These are phyloP conservation scores for Solanum ossicruentum DNA, from an alignment of 257 asterid genomes.

Conservation along the genomic window DNA sequence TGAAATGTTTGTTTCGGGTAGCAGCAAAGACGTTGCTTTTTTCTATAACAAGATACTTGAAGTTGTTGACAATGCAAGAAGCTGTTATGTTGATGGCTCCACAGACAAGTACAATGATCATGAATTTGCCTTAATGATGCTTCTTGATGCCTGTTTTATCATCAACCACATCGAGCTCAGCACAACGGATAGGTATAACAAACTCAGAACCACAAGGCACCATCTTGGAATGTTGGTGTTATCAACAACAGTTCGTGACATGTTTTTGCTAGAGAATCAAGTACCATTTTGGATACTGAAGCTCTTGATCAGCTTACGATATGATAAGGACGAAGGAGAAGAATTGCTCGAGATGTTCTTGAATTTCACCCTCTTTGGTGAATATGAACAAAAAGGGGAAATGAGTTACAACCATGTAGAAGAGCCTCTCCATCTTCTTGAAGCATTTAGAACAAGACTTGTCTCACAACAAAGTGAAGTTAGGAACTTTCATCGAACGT, in stretches of 20 bases:
- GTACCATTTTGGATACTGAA: neutral
- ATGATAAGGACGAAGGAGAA: neutral
- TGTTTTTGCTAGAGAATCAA: neutral
- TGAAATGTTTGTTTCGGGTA: neutral
- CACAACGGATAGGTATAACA: neutral
- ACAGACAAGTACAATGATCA: neutral
- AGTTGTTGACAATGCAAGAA: neutral
- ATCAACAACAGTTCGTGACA: neutral
- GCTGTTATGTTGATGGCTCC: neutral
- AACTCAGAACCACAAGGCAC: neutral
- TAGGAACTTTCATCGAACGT: neutral
- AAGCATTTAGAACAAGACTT: neutral
- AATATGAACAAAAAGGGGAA: neutral
- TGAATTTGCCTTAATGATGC: neutral
- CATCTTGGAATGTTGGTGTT: neutral
- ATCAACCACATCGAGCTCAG: neutral
- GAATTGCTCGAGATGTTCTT: neutral
- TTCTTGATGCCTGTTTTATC: neutral
- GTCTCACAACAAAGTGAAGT: neutral
- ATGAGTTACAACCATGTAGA: neutral
- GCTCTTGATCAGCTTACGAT: neutral
- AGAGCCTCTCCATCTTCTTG: neutral
- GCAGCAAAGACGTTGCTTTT: neutral
- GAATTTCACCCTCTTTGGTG: neutral
- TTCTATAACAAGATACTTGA: neutral